Conservation (phyloP, 768 basidiomycete genomes). For the Psilocybe tampanensis region DNA sequence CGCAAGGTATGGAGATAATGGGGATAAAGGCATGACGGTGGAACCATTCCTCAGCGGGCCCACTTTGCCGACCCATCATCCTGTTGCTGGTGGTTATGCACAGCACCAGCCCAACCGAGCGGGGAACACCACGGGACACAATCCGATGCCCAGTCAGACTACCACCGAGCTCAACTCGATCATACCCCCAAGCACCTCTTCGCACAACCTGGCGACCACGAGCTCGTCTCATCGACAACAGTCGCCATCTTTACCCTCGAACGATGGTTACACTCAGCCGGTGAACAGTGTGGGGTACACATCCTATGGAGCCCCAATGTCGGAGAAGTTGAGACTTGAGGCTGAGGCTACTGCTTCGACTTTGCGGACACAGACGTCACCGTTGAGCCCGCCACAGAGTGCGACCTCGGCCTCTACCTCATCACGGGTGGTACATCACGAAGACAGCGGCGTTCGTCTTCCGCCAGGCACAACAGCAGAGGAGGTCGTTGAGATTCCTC, state of each 20-base stretch:
- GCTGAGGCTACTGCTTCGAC: neutral
- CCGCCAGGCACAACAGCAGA: neutral
- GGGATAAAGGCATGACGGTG: neutral
- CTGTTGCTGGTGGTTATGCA: neutral
- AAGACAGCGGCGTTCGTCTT: slow-evolving; percentile 19
- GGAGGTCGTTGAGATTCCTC: slow-evolving; percentile 15
- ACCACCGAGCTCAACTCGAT: neutral
- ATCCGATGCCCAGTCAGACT: neutral
- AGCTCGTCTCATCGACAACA: neutral
- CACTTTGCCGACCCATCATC: neutral
- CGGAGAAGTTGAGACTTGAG: neutral
- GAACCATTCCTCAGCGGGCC: neutral
- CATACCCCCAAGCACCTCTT: neutral
- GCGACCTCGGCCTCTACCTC: neutral
- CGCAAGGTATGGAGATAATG: neutral
- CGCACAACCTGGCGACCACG: neutral
- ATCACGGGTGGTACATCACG: slow-evolving; percentile 1
- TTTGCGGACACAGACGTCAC: neutral
- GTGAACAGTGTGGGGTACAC: neutral
- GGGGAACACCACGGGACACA: neutral
- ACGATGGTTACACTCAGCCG: neutral
- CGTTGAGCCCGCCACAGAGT: neutral
- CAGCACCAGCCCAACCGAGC: neutral
- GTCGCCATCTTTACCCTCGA: neutral
- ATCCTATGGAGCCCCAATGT: neutral